Percentiles rank a stretch among this genome's conserved stretches.
phyloP scores from a whole-genome alignment of 2,329 filamentous ascomycete species.

The Bipolaris cookei region DNA sequence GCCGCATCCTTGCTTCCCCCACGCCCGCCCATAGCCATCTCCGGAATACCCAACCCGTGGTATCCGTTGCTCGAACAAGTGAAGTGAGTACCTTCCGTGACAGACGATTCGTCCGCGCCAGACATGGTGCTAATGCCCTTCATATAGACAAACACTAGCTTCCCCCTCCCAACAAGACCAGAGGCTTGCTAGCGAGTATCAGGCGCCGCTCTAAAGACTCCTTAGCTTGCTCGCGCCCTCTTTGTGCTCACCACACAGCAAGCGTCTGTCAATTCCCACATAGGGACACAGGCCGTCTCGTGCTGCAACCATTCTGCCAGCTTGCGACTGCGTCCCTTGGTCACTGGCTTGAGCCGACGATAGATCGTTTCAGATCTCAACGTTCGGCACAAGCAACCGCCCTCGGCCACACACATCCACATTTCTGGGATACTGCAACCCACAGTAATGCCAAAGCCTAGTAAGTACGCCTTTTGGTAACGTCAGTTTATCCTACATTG shows the following conservation, averaged over 20 bases:
- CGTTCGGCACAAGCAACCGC: conserved; percentile 42
- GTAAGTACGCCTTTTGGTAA: conserved; percentile 47
- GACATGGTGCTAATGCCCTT: conserved; percentile 38
- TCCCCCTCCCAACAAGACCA: conserved; percentile 28
- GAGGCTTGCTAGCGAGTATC: conserved; percentile 41
- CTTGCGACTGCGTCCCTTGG: conserved; percentile 42
- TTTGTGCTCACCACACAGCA: conserved; percentile 44
- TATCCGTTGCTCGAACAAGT: conserved; percentile 34
- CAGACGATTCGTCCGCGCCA: conserved; percentile 22
- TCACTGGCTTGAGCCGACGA: conserved; percentile 45
- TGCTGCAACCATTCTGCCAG: conserved; percentile 46
- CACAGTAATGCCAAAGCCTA: conserved; percentile 49
- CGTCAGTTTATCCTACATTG: conserved; percentile 34
- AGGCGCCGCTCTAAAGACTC: conserved; percentile 35
- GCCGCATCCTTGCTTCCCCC: conserved; percentile 25
- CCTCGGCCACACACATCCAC: conserved; percentile 45
- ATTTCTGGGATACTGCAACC: conserved; percentile 47
- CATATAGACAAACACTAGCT: conserved; percentile 42
- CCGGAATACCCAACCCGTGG: conserved; percentile 14
- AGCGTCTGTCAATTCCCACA: conserved; percentile 42
- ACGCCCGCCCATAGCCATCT: conserved; percentile 28
- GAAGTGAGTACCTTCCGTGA: conserved; percentile 36
- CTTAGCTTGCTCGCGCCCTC: conserved; percentile 45
- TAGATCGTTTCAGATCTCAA: conserved; percentile 49
- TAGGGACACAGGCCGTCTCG: conserved; percentile 48